Conservation (phyloP, 139 green algal species). For the Medakamo hakoo region DNA sequence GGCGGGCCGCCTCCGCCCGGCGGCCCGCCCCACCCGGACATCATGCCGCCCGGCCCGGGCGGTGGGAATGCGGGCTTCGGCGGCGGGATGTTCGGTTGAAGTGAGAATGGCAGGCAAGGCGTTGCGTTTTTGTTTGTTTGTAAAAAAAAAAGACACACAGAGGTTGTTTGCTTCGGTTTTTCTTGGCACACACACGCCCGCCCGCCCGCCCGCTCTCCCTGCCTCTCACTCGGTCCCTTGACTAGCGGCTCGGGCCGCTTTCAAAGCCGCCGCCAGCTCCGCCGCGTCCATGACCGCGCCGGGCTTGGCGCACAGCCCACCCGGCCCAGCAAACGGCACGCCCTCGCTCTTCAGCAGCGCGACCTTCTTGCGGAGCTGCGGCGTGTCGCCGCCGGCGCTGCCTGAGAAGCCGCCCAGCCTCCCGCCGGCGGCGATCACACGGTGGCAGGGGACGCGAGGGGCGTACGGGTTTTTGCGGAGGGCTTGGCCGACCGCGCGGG, state of each 20-base stretch:
- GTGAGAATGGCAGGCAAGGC: too few relatives aligned
- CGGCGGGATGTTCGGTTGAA: constrained; percentile 18
- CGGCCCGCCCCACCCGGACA: constrained; percentile 17
- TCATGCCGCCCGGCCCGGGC: constrained; percentile 17
- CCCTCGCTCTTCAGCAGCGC: constrained; percentile 35
- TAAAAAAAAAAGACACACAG: background rate
- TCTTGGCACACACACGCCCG: background rate
- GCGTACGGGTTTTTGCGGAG: constrained; percentile 56
- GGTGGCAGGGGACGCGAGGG: constrained; percentile 56
- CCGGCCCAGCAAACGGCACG: constrained; percentile 22
- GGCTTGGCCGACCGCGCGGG: constrained; percentile 21
- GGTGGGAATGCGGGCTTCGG: constrained; percentile 2
- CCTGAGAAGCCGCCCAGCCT: constrained; percentile 60
- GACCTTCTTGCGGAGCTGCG: constrained; percentile 30
- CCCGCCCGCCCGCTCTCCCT: too few relatives aligned
- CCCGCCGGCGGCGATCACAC: constrained; percentile 41
- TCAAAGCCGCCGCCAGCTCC: background rate
- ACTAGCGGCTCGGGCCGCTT: too few relatives aligned
- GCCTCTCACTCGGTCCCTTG: too few relatives aligned
- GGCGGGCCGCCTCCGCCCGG: background rate
- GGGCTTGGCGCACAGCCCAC: background rate
- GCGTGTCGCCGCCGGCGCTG: constrained; percentile 19
- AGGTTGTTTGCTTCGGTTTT: background rate
- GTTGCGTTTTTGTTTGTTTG: background rate
- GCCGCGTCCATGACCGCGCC: background rate